These are phyloP conservation scores for Ophiostoma triangulosporum DNA, from an alignment of 2,329 filamentous ascomycete genomes.

Conservation along the genomic window DNA sequence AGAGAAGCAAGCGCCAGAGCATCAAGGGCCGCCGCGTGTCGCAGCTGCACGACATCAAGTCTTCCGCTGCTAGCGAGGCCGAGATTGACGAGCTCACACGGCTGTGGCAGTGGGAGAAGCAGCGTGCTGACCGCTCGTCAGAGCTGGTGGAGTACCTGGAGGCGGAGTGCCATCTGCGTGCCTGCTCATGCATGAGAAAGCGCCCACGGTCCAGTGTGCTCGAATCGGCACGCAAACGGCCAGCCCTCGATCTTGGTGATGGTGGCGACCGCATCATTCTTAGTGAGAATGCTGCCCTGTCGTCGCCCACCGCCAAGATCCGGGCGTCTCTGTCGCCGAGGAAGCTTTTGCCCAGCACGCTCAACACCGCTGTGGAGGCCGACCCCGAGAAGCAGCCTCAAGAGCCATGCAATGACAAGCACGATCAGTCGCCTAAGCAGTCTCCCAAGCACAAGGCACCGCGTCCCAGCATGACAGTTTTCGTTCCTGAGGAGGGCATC, in stretches of 20 bases:
- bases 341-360: conserved; percentile 22
- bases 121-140: conserved; percentile 52
- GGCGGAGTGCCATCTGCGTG: conserved; percentile 56
- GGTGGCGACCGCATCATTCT: conserved; percentile 30
- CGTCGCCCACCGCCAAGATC: conserved; percentile 12
- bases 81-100: conserved; percentile 43
- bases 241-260: conserved; percentile 25
- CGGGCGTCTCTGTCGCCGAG: conserved; percentile 17
- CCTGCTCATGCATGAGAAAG: conserved; percentile 45
- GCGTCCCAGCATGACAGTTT: conserved; percentile 35
- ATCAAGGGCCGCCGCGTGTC: conserved; percentile 27
- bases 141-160: conserved; percentile 66
- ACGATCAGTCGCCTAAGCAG: not conserved
- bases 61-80: conserved; percentile 41
- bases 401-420: not conserved
- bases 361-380: conserved; percentile 11
- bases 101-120: conserved; percentile 42
- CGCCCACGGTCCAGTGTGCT: conserved; percentile 20
- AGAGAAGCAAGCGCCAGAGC: conserved; percentile 38
- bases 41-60: conserved; percentile 34
- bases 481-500: conserved; percentile 49
- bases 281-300: conserved; percentile 20
- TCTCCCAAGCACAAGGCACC: not conserved
- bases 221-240: conserved; percentile 23
- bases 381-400: not conserved